A percentile compares a stretch with the other conserved stretches of the same genome.
phyloP scores from a whole-genome alignment of 2,329 filamentous ascomycete species.

The Phaeoacremonium minimum region DNA sequence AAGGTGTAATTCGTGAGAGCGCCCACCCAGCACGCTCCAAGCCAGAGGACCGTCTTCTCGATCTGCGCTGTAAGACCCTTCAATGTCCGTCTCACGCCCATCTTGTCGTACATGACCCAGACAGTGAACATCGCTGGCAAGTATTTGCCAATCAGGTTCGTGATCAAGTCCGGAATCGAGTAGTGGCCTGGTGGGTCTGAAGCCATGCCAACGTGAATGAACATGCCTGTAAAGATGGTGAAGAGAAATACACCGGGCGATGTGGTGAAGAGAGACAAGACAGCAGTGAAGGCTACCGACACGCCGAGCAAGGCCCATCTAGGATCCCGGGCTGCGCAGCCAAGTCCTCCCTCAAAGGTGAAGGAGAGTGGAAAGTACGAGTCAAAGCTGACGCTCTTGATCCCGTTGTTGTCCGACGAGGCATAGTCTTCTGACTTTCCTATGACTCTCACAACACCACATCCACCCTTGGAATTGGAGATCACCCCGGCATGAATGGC shows the following conservation, averaged over 20 bases:
- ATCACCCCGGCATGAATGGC: conserved; percentile 73
- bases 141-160: conserved; percentile 73
- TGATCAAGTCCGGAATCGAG: conserved; percentile 68
- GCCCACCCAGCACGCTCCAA: conserved; percentile 87
- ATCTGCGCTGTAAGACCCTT: conserved; percentile 72
- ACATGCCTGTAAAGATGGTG: conserved; percentile 74
- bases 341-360: conserved; percentile 63
- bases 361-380: conserved; percentile 89
- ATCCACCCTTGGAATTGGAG: conserved; percentile 62
- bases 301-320: conserved; percentile 82
- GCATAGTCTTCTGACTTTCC: conserved; percentile 63
- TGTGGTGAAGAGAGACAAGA: conserved; percentile 77
- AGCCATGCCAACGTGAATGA: conserved; percentile 85
- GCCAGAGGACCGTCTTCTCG: conserved; percentile 86
- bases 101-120: conserved; percentile 83
- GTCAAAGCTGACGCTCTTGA: conserved; percentile 73
- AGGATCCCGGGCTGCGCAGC: conserved; percentile 69
- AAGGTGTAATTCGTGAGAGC: conserved; percentile 94
- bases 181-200: conserved; percentile 75
- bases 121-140: conserved; percentile 83
- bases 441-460: conserved; percentile 66
- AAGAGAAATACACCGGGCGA: conserved; percentile 82
- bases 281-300: conserved; percentile 71
- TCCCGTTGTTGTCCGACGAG: conserved; percentile 65
- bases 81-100: conserved; percentile 69